Percentiles rank a stretch among this genome's conserved stretches.
These are phyloP conservation scores for Camellia sinensis DNA, from an alignment of 148 eudicot species.

Conservation along the genomic window DNA sequence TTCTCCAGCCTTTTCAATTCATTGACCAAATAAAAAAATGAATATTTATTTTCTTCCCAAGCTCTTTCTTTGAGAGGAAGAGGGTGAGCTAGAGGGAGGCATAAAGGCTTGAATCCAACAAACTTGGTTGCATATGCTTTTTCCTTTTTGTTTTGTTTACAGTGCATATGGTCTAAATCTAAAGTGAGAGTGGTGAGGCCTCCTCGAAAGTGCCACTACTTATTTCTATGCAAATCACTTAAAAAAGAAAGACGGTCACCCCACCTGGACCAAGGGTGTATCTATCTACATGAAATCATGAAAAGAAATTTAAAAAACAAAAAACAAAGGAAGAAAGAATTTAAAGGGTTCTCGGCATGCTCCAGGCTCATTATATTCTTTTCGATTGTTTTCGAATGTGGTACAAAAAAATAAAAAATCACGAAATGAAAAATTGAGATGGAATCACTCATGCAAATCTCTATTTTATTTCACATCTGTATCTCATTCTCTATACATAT, in stretches of 20 bases:
- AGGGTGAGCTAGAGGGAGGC: not conserved
- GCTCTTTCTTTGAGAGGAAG: not conserved
- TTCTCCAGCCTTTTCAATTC: too few species aligned
- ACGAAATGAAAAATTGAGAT: too few species aligned
- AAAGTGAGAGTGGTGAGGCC: slow-evolving; percentile 14
- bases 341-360: not conserved
- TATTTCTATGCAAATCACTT: not conserved
- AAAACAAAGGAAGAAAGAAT: not conserved
- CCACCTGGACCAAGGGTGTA: slow-evolving; percentile 8
- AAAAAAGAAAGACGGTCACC: not conserved
- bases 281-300: not conserved
- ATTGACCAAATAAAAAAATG: not conserved
- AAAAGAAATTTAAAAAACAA: too few species aligned
- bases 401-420: too few species aligned
- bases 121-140: slow-evolving; percentile 15
- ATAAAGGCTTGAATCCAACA: slow-evolving; percentile 10
- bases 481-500: too few species aligned
- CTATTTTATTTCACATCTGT: too few species aligned
- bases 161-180: too few species aligned
- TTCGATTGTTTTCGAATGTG: too few species aligned
- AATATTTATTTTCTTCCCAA: not conserved
- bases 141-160: slow-evolving; percentile 13
- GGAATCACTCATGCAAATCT: too few species aligned
- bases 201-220: slow-evolving; percentile 11
- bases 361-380: too few species aligned